Percentiles rank a stretch among this genome's conserved stretches.
phyloP scores from a whole-genome alignment of 257 asterid genomes.

The Misopates orontium region DNA sequence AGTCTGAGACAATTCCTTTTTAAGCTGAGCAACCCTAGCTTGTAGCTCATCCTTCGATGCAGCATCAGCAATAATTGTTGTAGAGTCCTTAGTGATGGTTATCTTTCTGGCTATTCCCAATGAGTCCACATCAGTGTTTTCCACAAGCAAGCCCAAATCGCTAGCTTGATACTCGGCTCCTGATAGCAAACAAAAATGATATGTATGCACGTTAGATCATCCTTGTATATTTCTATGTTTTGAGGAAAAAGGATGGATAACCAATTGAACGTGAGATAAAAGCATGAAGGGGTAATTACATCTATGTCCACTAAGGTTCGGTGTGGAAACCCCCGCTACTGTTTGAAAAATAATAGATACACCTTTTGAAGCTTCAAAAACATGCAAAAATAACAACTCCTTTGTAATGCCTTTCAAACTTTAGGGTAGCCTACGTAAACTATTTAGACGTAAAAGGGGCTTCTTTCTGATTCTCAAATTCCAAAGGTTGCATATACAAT shows the following conservation, averaged over 20 bases:
- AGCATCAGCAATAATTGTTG: conserved; percentile 92
- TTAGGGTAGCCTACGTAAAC: too few relatives aligned
- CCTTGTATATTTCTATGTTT: neutral
- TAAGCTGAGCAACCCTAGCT: conserved; percentile 82
- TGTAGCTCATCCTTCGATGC: conserved; percentile 97
- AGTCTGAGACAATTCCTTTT: conserved; percentile 71
- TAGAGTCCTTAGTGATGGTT: conserved; percentile 73
- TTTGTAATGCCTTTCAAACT: too few relatives aligned
- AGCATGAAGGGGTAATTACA: neutral
- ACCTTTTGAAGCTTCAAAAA: too few relatives aligned
- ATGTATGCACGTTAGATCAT: neutral
- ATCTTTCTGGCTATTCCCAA: conserved; percentile 89
- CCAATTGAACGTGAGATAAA: neutral
- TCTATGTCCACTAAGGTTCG: too few relatives aligned
- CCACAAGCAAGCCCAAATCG: conserved; percentile 81
- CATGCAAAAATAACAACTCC: too few relatives aligned
- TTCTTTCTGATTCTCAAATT: too few relatives aligned
- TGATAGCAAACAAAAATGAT: conserved; percentile 26
- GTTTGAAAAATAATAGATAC: too few relatives aligned
- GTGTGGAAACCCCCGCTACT: too few relatives aligned
- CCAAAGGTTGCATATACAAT: too few relatives aligned
- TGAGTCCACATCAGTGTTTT: conserved; percentile 74
- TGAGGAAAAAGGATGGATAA: neutral
- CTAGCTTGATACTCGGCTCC: conserved; percentile 95
- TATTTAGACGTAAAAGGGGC: too few relatives aligned